Evolutionary conservation across 1,284 basidiomycete genomes (phyloP), one percentile per base, ranked within the genome.

Genomic region (Microbotryum scabiosae): DNA sequence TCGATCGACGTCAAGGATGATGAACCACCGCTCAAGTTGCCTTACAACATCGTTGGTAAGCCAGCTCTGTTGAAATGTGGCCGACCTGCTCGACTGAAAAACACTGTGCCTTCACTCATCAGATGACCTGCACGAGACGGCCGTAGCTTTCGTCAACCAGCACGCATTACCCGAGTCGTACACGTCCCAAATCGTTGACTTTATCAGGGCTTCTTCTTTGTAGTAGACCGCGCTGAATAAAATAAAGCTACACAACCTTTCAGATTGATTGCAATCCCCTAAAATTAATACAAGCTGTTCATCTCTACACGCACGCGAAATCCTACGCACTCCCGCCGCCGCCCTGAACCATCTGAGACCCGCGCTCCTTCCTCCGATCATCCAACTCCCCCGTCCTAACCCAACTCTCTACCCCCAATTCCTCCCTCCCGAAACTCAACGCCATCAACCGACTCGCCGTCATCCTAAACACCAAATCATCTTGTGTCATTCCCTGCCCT

Each of bases 1-100:
- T 90, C 94, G 70, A 93, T 99, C 21, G 96, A 97, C 72, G 87
- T 97, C 30, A 82, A 89, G 67, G 96, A 98, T 68, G 94, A 92
- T 10, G 84, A 84, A 43, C 93, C 94, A 6, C 86, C 93, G 2
- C 79, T 98, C 61, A 96, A 96, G 73, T 80, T 99, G 44, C 92
- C 94, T 0, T 97, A 88, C 76, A 97, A 97, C 44, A 32, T 52
- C 10, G 60, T 49, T 3, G 64, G 66, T 61, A 25, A n/a, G 62
- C 23, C 18, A 28, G 20, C 14, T 10, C 45, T 23, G 41, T 47
- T 14, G 16, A 10, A 9, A 21, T 9, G 0, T 26, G 8, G 8
- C 10, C 16, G 21, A 21, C 5, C 16, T 49, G 12, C 26, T 49
- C 21, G 21, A 21, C 30, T 12, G 9, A 26, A 44, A 52, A n/a